Evolutionary conservation across 768 basidiomycete genomes (phyloP).

Genomic region (Paxillus rubicundulus): DNA sequence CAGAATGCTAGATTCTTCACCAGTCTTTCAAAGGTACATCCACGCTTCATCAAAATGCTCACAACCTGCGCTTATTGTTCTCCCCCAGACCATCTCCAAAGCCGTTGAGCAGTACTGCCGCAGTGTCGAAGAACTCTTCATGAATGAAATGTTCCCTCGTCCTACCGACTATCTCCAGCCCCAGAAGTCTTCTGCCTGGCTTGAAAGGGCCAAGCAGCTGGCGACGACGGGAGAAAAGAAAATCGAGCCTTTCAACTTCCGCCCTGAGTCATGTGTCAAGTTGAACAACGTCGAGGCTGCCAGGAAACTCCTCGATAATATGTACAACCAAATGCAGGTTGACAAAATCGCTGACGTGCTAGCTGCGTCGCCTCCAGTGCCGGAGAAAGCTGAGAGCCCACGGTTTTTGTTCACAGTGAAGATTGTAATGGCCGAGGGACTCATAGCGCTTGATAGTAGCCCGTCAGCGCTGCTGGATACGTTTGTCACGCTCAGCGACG

Average conservation of each 20-base stretch:
- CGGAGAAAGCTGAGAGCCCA: constrained; percentile 63
- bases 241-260: constrained; percentile 93
- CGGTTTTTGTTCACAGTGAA: constrained; percentile 92
- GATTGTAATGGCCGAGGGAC: constrained; percentile 84
- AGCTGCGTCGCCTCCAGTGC: constrained; percentile 60
- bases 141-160: constrained; percentile 93
- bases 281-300: constrained; percentile 96
- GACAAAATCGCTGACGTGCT: constrained; percentile 78
- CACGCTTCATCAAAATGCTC: not conserved
- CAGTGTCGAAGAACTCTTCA: constrained; percentile 83
- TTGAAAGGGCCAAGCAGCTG: constrained; percentile 81
- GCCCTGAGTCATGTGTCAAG: constrained; percentile 91
- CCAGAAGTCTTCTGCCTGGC: constrained; percentile 84
- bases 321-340: constrained; percentile 89
- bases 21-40: constrained; percentile 74
- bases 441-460: constrained; percentile 73
- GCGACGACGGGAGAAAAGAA: constrained; percentile 82
- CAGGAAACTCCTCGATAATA: constrained; percentile 84
- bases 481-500: constrained; percentile 93
- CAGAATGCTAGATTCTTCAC: constrained; percentile 91
- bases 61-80: not conserved
- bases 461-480: constrained; percentile 84
- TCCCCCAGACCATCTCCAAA: constrained; percentile 77
- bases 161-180: constrained; percentile 76
- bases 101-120: constrained; percentile 91